A percentile compares a stretch with the other conserved stretches of the same genome.
These are phyloP conservation scores for Coprinopsis sp. DNA, from an alignment of 768 basidiomycete genomes.

Conservation along the genomic window DNA sequence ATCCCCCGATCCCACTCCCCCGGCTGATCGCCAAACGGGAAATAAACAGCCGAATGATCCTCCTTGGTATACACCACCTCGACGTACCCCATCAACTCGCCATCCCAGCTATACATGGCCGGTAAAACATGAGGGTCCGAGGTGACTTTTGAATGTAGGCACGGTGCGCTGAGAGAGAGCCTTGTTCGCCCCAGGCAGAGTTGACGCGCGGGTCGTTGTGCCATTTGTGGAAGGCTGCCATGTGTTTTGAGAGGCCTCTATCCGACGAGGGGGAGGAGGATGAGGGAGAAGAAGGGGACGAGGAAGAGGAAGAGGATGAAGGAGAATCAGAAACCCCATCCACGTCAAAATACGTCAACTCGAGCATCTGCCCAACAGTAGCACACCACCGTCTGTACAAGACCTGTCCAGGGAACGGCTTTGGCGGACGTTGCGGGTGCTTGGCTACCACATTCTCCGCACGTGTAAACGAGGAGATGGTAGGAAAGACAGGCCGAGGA, in stretches of 20 bases:
- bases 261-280: no score
- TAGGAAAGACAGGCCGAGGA: conserved; percentile 30
- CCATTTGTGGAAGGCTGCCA: conserved; percentile 44
- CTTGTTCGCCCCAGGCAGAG: conserved; percentile 41
- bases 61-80: conserved; percentile 47
- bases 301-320: no score
- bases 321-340: conserved; percentile 20
- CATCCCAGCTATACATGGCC: conserved; percentile 46
- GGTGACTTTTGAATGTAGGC: conserved; percentile 32
- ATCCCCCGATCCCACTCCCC: conserved; percentile 32
- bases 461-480: conserved; percentile 38
- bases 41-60: conserved; percentile 28
- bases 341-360: conserved; percentile 30
- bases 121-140: conserved; percentile 36
- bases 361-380: conserved; percentile 26
- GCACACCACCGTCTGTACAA: conserved; percentile 38
- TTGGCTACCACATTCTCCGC: conserved; percentile 41
- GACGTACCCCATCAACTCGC: conserved; percentile 38
- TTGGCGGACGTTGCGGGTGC: conserved; percentile 48
- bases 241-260: conserved; percentile 26
- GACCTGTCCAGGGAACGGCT: conserved; percentile 35
- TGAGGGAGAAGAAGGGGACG: no score
- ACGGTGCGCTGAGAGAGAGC: conserved; percentile 39
- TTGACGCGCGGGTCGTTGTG: conserved; percentile 47
- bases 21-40: conserved; percentile 17